Base-by-base conservation (phyloP, 2,329 filamentous ascomycete species). In the Neopestalotiopsis sp. region DNA sequence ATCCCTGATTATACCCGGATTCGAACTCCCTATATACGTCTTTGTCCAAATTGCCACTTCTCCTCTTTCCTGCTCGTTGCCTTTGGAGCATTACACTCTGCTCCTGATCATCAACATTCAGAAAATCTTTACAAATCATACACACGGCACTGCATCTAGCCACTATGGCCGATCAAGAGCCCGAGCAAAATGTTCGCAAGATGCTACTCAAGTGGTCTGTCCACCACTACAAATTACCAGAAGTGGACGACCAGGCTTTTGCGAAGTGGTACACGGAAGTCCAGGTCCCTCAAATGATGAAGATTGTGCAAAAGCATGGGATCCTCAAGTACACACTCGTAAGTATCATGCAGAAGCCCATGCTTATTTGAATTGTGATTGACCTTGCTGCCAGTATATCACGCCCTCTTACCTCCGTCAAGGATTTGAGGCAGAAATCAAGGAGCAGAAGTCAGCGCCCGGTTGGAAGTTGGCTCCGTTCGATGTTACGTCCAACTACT, bases 391-490 rank as follows among this genome's bases (percentile, higher is more conserved):
- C 14, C 42, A 67, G 65, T 67, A 40, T 38, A 49, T 67, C 34
- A 67, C 65, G 4, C 65, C 65, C 9, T 14, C 53, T 24, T 67
- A 42, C 28, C n/a, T 61, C n/a, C 65, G 53, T 20, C 14, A 45
- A 9, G 14, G 13, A 6, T 67, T 67, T 28, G 34, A 67, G 28
- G 34, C 34, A 3, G 65, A 66, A 32, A 49, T 66, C 13, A n/a
- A 64, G 5, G 28, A 64, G 32, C 13, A 24, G 20, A 61, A 20
- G 9, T 32, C 24, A 24, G 34, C 14, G 42, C 24, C 42, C 5
- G 66, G 61, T 34, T 68, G 66, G 66, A 20, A 64, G 30, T 42
- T 68, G 67, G 61, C 61, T 1, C 61, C 64, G 7, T 68, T 58
- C 38, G 67, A 68, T 40, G 61, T 61, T 1, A 61, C 61, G 2